Base-by-base conservation (phyloP, 2,329 filamentous ascomycete species). In the Diaporthe citri region DNA sequence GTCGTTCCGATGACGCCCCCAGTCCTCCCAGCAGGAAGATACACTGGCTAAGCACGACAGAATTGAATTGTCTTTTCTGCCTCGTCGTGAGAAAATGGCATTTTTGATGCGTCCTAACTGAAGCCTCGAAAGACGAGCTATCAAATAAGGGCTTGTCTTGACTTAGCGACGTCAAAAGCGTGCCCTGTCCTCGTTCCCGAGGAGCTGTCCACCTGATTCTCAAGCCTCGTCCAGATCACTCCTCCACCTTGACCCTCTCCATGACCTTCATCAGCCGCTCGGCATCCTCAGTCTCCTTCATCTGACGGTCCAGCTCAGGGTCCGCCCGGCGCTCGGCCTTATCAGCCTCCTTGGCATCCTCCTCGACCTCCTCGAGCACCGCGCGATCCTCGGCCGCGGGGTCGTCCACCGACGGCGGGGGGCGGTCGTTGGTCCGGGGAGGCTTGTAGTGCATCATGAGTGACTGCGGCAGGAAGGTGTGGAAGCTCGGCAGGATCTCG, bases 371-470 rank as follows among this genome's bases (percentile, higher is more conserved):
- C 41, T 77, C 76, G 17, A 28, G 46, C 51, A 72, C 5, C 7
- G n/a, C 46, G 15, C 77, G 76, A 43, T 84, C 82, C 48, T 82
- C 82, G 17, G 78, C 79, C 20, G 81, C 80, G 2, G 79, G 81
- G 67, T 87, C 78, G 15, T 85, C 78, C 3, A 87, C 82, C 1
- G 87, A 89, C 4, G 85, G 87, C 2, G 86, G 84, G 4, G 86
- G 86, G 0, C 88, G 85, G 20, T 87, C 82, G 39, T 85, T 85
- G 0, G 78, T 78, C 3, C 80, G 80, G 0, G 92, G 92, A 34
- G 88, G 83, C 81, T 91, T 94, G 88, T 90, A 95, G 25, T 87
- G 82, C 31, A 87, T 79, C 92, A 96, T 94, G 77, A 94, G 84
- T 78, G 93, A 90, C 81, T 96, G 94, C 0, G 90, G 88, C 36